Conservation (phyloP, 176 grass and related monocot species). For the Carex littledalei region DNA sequence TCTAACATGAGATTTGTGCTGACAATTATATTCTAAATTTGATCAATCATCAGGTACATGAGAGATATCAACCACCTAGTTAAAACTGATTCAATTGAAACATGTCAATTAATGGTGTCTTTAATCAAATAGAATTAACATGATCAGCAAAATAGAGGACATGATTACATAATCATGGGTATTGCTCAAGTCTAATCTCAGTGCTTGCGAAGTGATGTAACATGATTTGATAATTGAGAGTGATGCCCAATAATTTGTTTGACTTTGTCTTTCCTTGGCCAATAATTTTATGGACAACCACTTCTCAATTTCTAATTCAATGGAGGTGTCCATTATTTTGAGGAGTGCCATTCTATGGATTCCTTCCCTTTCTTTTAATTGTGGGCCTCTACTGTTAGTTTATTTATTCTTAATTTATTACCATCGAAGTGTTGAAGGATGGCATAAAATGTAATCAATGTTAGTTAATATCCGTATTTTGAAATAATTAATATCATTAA, state of each 20-base stretch:
- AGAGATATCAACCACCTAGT: neutral
- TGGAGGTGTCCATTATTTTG: neutral
- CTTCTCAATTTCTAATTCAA: neutral
- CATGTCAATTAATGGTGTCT: neutral
- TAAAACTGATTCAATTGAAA: neutral
- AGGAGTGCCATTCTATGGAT: too few relatives aligned
- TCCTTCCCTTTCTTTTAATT: too few relatives aligned
- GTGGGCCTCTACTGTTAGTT: neutral
- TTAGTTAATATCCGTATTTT: neutral
- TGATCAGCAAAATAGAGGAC: neutral
- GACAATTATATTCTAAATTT: neutral
- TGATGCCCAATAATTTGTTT: conserved; percentile 1
- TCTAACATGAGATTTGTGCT: neutral
- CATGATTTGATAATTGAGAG: neutral
- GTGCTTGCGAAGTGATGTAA: neutral
- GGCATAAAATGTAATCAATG: neutral
- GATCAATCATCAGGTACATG: neutral
- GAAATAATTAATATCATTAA: neutral
- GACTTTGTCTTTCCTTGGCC: neutral
- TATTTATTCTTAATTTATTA: neutral
- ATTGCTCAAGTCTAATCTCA: neutral
- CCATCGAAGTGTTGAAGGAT: neutral
- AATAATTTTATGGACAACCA: neutral
- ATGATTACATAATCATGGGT: neutral
- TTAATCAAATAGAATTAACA: neutral